Base-by-base conservation (phyloP, 768 basidiomycete genomes). In the Myochromella boudieri region DNA sequence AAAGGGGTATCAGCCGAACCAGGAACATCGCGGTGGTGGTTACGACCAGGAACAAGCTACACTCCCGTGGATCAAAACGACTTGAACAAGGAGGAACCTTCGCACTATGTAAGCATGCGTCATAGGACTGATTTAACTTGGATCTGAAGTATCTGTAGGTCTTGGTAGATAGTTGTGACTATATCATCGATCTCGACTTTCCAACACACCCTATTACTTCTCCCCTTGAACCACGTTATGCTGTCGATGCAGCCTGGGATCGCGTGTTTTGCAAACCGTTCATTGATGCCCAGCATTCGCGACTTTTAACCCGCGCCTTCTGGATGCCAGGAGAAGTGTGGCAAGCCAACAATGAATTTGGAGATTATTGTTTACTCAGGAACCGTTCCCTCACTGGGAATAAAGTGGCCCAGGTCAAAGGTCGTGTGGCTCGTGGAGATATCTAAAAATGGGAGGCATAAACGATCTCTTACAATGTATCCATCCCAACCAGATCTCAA, bases 111-210 rank as follows among this genome's bases (percentile, higher is more conserved):
- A 60, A 61, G 64, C 62, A 29, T 38, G n/a, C n/a, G n/a, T n/a
- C n/a, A n/a, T n/a, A n/a, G n/a, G n/a, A n/a, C n/a, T n/a, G n/a
- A n/a, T n/a, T n/a, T n/a, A n/a, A n/a, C n/a, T n/a, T n/a, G n/a
- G n/a, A n/a, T n/a, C n/a, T n/a, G n/a, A n/a, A n/a, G n/a, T n/a
- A n/a, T n/a, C n/a, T n/a, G n/a, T 48, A 88, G 95, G 85, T 90
- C 25, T 72, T 85, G 20, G 68, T 82, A 17, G 69, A 78, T 17
- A 70, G 78, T 31, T 99, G 97, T 62, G 87, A 91, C 64, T 97
- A 95, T 67, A 72, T 99, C 49, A 74, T 99, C 52, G 93, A 97
- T 64, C 78, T 91, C 33, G 88, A 94, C 68, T 91, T 91, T 62
- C 93, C 94, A 0, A 65, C 69, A 1, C 82, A 88, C 52, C 79